Base-by-base conservation (phyloP, 129 eudicot species). In the Flaveria bidentis region DNA sequence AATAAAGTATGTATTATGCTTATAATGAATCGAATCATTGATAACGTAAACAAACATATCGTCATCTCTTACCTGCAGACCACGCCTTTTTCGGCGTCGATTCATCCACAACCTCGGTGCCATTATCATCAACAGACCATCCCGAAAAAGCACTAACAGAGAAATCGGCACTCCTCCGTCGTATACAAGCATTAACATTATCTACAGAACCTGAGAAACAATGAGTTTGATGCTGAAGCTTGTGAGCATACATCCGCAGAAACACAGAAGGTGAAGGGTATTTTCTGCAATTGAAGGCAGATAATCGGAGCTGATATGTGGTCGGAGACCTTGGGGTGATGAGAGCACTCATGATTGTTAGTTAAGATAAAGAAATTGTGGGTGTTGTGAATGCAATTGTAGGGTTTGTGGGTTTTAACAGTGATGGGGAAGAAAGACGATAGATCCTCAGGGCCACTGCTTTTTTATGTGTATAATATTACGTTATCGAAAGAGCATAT, bases 271-370 rank as follows among this genome's bases (percentile, higher is more conserved):
- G 82, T 22, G 75, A 61, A n/a, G 79, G 77, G 49, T 68, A 64
- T 69, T 79, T 90, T 67, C 90, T 67, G 82, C 82, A 52, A 73
- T 41, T 79, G 20, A 72, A 23, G 67, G 88, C 72, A 11, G 93
- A 82, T 70, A 81, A 84, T 79, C 91, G 94, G 85, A 94, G 97
- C 89, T 94, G 98, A 49, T 76, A 83, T 52, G 88, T 84, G 28
- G 86, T 73, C 67, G 82, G 82, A 66, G 80, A 80, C 69, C 80
- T 74, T 56, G 80, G 46, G 10, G 84, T 74, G 71, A 80, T 74
- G 12, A 58, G 57, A 15, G 51, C 45, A 75, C 55, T 74, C 84
- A 80, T 80, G 71, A 55, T 36, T 74, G 80, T 30, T 33, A 26
- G 5, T 45, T 26, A 25, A 6, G 22, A 50, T 18, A 22, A 72